Percentiles rank a stretch among this genome's conserved stretches.
phyloP scores from a whole-genome alignment of 106 monocot genomes.

The Dendrobium nobile region DNA sequence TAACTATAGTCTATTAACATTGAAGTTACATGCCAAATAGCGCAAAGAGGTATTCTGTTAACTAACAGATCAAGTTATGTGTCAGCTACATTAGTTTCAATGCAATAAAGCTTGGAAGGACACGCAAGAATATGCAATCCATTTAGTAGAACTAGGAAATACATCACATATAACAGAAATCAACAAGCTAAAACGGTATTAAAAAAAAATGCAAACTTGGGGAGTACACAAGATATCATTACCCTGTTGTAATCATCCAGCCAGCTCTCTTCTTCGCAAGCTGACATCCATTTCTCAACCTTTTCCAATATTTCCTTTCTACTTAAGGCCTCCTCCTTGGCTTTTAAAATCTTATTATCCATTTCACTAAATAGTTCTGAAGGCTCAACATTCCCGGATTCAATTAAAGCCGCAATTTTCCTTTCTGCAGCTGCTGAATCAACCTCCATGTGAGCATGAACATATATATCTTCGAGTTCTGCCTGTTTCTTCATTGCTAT shows the following conservation, averaged over 20 bases:
- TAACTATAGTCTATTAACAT: no score
- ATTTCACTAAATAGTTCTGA: slow-evolving; percentile 41
- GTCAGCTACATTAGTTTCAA: no score
- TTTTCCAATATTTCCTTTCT: slow-evolving; percentile 65
- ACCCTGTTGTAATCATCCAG: slow-evolving; percentile 73
- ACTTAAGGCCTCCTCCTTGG: slow-evolving; percentile 63
- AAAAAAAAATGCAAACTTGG: background rate
- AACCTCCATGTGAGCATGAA: slow-evolving; percentile 35
- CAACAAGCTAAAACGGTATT: background rate
- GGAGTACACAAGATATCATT: background rate
- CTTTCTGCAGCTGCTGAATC: slow-evolving; percentile 31
- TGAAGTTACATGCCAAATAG: no score
- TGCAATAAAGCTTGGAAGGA: no score
- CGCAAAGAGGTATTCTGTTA: no score
- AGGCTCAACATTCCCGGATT: slow-evolving; percentile 51
- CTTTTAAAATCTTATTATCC: slow-evolving; percentile 42
- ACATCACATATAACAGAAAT: background rate
- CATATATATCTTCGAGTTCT: slow-evolving; percentile 50
- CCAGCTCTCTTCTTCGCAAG: slow-evolving; percentile 62
- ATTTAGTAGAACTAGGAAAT: background rate
- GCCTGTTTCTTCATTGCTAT: slow-evolving; percentile 61
- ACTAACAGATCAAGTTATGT: no score
- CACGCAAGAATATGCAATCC: no score
- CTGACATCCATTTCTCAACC: slow-evolving; percentile 61
- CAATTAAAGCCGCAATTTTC: slow-evolving; percentile 44